Evolutionary conservation across 805 yeast species (phyloP), one percentile per base, ranked within the genome.

Genomic region (Saccharomycopsis sp.): DNA sequence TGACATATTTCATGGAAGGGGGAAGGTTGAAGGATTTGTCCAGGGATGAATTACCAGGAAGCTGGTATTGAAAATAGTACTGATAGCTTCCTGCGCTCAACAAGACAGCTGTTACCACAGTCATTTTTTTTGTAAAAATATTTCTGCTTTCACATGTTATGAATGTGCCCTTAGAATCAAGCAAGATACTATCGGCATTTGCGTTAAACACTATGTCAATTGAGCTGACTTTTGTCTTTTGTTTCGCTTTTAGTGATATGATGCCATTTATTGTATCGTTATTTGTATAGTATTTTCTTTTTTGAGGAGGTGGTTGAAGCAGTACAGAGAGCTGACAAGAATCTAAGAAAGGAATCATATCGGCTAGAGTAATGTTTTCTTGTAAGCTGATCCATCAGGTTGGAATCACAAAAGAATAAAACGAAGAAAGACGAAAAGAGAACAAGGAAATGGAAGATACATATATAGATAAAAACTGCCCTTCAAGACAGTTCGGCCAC

Each of bases 121-220:
- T 44, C 9, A 56, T 37, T 2, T 50, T 20, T 40, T 24, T 41
- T 18, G 58, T 34, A 40, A n/a, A 52, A 16, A 58, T 47, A 24
- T 41, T 20, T 51, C 59, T 24, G 50, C 51, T 58, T 47, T 58
- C 61, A 29, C 61, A 58, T 18, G 51, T 53, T 12, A 58, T 21
- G 46, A 58, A 55, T 4, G 56, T 51, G 8, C 61, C 61, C 50
- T 58, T 58, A 1, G 40, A 20, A 24, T 58, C 59, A 20, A 55
- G 48, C 9, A 58, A 29, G 23, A 58, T 58, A 14, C 54, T 58
- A 15, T 55, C 37, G 2, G 61, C 44, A n/a, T 46, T 34, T 14
- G 40, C 61, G 24, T 56, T 58, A 20, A 58, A 29, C 2, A 24
- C 21, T 2, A 56, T 55, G 14, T 21, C 56, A 16, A 58, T 24